Base-by-base conservation (phyloP, 805 yeast genomes). In the Hanseniaspora vineae region DNA sequence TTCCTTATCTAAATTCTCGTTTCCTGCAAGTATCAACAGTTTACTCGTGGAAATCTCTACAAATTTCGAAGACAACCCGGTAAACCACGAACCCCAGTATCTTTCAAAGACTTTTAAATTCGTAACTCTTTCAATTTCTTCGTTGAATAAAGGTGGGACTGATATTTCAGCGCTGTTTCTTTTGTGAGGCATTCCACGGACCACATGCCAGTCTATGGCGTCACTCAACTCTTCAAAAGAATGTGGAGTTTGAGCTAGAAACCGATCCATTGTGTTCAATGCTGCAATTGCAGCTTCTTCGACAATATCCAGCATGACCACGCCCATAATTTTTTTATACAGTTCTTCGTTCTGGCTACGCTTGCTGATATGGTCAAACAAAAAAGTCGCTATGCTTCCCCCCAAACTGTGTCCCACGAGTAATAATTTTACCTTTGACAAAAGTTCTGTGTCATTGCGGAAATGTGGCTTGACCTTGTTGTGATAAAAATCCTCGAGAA, bases 341-440 rank as follows among this genome's bases (percentile, higher is more conserved):
- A n/a, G 8, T 1, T 18, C 19, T 23, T 31, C 2, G 31, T 19
- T 31, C 5, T 37, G n/a, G 10, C 12, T 17, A 17, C 11, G 11
- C 20, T 42, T 40, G 5, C 56, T 49, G 2, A 65, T 52, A 2
- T 55, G 53, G 8, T 59, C 45, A 5, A 77, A 60, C 1, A 76
- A 73, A 40, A 72, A 71, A 0, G 95, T 74, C 32, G 87, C 67
- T 2, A 92, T 78, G 0, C 96, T 74, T 0, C 97, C 99, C 5
- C 98, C 99, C 32, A 94, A 68, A 1, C 96, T 86, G 62, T 90
- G 98, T 0, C 97, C 97, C 3, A 89, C 69, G 1, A 88, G 65
- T 46, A 81, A 74, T 2, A 85, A 23, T 1, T 70, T 55, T 15
- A 64, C 50, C 31, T 52, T 53, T 11, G 46, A 46, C 2, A 31